Percentiles rank a stretch among this genome's conserved stretches.
Evolutionary conservation across 2,329 filamentous ascomycete genomes (phyloP).

Genomic region (Incumbomyces delicatus): DNA sequence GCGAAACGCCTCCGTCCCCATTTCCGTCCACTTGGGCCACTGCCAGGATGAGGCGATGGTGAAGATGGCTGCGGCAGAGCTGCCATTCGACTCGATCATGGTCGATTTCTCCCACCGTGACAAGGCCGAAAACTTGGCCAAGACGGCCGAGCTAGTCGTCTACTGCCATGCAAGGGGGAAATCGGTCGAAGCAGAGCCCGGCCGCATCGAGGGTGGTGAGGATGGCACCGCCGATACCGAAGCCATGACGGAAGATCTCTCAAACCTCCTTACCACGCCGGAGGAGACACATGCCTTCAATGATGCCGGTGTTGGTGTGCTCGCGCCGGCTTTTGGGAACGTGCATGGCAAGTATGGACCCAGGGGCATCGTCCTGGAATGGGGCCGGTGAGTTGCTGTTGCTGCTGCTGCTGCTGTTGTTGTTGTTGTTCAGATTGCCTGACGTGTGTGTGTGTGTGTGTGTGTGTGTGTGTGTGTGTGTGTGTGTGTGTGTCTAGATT

Average conservation of each 20-base stretch:
- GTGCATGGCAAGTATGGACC: constrained; percentile 63
- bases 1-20: constrained; percentile 25
- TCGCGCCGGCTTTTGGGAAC: constrained; percentile 67
- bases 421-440: too few species aligned
- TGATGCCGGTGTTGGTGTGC: constrained; percentile 59
- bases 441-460: too few species aligned
- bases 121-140: constrained; percentile 56
- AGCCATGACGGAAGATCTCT: too few species aligned
- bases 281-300: constrained; percentile 63
- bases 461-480: too few species aligned
- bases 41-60: constrained; percentile 50
- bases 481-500: too few species aligned
- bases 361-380: constrained; percentile 15
- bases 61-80: constrained; percentile 51
- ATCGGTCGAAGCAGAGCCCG: too few species aligned
- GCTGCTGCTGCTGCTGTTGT: too few species aligned
- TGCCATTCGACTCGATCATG: constrained; percentile 60
- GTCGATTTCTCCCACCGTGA: constrained; percentile 67
- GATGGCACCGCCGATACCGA: too few species aligned
- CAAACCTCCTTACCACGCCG: constrained; percentile 33
- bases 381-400: constrained; percentile 31
- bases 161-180: constrained; percentile 53
- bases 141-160: constrained; percentile 51
- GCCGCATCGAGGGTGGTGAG: too few species aligned
- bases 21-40: constrained; percentile 17